Conservation (phyloP, 345 rosid species). For the Eucalyptus regnans region DNA sequence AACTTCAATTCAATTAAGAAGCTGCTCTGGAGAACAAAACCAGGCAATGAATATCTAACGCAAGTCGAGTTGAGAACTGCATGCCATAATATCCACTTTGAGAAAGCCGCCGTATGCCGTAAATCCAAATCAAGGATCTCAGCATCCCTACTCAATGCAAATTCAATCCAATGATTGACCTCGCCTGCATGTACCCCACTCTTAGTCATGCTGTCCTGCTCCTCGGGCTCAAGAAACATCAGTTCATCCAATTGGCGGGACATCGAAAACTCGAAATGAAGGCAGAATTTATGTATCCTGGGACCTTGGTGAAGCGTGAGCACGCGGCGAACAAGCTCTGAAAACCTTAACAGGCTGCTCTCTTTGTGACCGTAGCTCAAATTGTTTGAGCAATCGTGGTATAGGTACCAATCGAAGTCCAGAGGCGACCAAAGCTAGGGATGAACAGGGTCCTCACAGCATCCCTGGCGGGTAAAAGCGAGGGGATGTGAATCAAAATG, state of each 20-base stretch:
- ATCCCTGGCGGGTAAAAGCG: not conserved
- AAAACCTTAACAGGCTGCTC: not conserved
- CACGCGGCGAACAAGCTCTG: not conserved
- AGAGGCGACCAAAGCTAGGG: not conserved
- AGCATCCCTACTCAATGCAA: not conserved
- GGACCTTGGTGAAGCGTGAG: not conserved
- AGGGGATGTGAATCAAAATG: not conserved
- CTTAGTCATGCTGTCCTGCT: not conserved
- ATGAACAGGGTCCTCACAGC: not conserved
- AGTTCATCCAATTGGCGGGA: not conserved
- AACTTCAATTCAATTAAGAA: not conserved
- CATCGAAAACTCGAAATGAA: not conserved
- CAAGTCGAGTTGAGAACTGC: not conserved
- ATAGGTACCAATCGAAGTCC: not conserved
- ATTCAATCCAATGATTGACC: not conserved
- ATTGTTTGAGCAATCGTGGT: not conserved
- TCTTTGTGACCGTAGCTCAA: not conserved
- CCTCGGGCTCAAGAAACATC: not conserved
- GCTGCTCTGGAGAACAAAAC: not conserved
- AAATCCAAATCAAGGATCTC: slow-evolving; percentile 1
- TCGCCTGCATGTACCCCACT: not conserved
- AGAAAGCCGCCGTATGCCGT: not conserved
- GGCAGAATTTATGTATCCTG: not conserved
- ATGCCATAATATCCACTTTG: not conserved
- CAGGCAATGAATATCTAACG: not conserved